phyloP scores from a whole-genome alignment of 2,329 filamentous ascomycete genomes.

The Boeremia lycopersici region DNA sequence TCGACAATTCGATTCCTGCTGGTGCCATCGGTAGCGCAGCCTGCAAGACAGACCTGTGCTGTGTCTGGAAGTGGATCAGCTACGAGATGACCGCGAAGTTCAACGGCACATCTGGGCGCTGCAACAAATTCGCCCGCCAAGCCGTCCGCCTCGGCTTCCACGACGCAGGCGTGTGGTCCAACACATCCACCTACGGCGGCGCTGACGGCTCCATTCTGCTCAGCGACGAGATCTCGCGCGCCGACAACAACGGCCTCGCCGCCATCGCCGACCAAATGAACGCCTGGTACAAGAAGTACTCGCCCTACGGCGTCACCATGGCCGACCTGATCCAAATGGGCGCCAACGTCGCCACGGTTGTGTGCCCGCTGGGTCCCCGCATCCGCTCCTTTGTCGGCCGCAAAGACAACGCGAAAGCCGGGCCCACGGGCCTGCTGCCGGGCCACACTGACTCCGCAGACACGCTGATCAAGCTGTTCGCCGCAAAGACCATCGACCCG shows the following conservation, averaged over 20 bases:
- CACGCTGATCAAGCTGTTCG: conserved; percentile 38
- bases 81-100: conserved; percentile 22
- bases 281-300: conserved; percentile 12
- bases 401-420: conserved; percentile 32
- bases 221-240: conserved; percentile 21
- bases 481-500: conserved; percentile 40
- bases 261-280: conserved; percentile 20
- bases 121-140: conserved; percentile 35
- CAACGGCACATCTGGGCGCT: conserved; percentile 28
- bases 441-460: conserved; percentile 29
- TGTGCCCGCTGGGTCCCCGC: conserved; percentile 41
- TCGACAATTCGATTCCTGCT: conserved; percentile 13
- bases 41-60: conserved; percentile 36
- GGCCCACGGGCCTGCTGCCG: conserved; percentile 34
- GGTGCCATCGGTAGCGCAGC: conserved; percentile 16
- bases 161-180: conserved; percentile 34
- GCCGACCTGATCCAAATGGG: conserved; percentile 44
- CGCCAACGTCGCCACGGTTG: conserved; percentile 38
- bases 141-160: conserved; percentile 36
- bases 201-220: conserved; percentile 35
- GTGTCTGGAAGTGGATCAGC: conserved; percentile 30
- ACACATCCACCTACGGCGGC: background rate
- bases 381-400: conserved; percentile 40
- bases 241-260: conserved; percentile 32
- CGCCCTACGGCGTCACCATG: conserved; percentile 35